Evolutionary conservation across 805 yeast species (phyloP).

Genomic region (Wickerhamomyces alni): DNA sequence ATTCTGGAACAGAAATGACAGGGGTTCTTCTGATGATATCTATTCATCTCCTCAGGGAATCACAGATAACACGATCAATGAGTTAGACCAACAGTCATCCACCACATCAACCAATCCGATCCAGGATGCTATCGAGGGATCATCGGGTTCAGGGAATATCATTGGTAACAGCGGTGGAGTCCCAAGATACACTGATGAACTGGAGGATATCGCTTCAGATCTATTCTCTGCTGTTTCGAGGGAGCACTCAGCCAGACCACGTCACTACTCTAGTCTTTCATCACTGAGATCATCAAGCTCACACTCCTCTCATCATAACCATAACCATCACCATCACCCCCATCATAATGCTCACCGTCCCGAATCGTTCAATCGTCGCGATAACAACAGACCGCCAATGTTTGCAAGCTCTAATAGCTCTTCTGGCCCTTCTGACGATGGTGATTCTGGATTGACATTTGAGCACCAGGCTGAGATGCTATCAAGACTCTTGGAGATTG

Average conservation of each 20-base stretch:
- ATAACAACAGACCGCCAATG: no score
- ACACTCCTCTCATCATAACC: no score
- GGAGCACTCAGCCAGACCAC: neutral
- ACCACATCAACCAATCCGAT: neutral
- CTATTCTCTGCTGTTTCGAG: constrained; percentile 9
- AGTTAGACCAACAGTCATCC: neutral
- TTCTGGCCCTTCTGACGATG: no score
- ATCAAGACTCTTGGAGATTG: constrained; percentile 36
- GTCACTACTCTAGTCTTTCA: neutral
- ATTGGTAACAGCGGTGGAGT: constrained; percentile 1
- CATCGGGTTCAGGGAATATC: constrained; percentile 5
- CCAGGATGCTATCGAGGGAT: constrained; percentile 2
- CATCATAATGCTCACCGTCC: no score
- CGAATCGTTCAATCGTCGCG: no score
- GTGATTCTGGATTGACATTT: constrained; percentile 6
- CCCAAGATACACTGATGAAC: constrained; percentile 15
- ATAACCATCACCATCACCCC: no score
- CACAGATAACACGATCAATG: no score
- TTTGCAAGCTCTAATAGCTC: no score
- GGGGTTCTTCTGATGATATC: no score
- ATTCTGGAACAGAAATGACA: constrained; percentile 10
- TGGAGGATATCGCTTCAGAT: constrained; percentile 18
- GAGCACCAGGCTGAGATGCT: constrained; percentile 35
- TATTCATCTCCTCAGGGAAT: neutral
- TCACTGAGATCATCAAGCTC: neutral